Base-by-base conservation (phyloP, 331 rosid species). In the Acacia concinna region DNA sequence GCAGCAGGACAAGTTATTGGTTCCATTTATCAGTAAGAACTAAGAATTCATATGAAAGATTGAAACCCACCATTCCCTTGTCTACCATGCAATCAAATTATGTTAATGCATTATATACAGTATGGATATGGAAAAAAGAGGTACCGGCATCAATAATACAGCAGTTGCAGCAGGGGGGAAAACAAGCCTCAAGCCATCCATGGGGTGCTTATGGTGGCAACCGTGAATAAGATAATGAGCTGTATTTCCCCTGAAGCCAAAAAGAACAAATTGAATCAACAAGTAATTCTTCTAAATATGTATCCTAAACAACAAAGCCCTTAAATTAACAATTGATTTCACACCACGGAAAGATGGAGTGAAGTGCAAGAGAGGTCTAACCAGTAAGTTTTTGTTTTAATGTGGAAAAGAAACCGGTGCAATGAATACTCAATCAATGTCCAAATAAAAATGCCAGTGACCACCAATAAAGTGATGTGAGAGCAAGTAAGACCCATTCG, bases 151-250 rank as follows among this genome's bases (percentile, higher is more conserved):
- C 64, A 84, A 82, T 62, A 96, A 81, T 82, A 91, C 37, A 79
- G 97, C 97, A 14, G 99, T 89, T 63, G 93, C 98, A 76, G 97
- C 74, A 1, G 99, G 99, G 75, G 99, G 99, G 32, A 96, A 93
- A 81, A 93, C 98, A 68, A 96, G 99, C 73, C 99, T 87, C 86
- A 96, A 81, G 65, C 98, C 89, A 72, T 96, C 99, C 98, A 93
- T 93, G 12, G 99, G 99, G 78, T 96, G 98, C 82, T 96, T 96
- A 82, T 93, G 99, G 82, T 96, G 99, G 88, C 97, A 93, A 68
- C 99, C 99, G 78, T 96, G 99, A 60, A 96, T 86, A 74, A 96
- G 97, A 90, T 93, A 93, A 85, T 96, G 99, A 23, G 76, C 0
- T 46, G 98, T 96, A 87, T 96, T 96, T 79, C 94, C 86, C 98